Base-by-base conservation (phyloP, 345 rosid species). In the Populus simonii region DNA sequence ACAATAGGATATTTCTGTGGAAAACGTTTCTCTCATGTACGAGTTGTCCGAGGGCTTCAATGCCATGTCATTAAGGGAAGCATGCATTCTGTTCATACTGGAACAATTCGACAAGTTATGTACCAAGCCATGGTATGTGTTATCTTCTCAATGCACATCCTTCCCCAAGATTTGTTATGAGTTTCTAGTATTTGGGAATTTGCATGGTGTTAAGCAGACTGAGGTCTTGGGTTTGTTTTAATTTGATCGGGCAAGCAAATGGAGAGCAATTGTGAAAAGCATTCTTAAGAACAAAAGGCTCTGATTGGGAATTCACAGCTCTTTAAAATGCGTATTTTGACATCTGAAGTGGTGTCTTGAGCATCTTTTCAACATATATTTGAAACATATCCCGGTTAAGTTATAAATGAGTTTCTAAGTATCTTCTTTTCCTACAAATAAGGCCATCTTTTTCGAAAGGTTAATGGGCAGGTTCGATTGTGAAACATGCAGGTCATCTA, bases 41-140 rank as follows among this genome's bases (percentile, higher is more conserved):
- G 95, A 92, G 75, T 80, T 90, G 71, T 88, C 96, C 13, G 91
- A 89, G 73, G 86, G 90, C 70, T 90, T 84, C 63, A 89, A 90
- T 75, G 94, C 93, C 17, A 51, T 74, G 10, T 80, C 91, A 17
- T 81, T 94, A 73, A 90, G 79, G 80, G 85, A 89, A 76, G 86
- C 96, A 0, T 90, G 97, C 88, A 89, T 88, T 9, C 84, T 89
- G 68, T 92, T 88, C 74, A 84, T 89, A 63, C 80, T 91, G 41
- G 88, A 87, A 77, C 87, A 86, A 59, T 90, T 84, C 74, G 87
- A 85, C 74, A 79, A 80, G 81, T 76, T 94, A 73, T 88, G 90
- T 73, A 45, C 83, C 81, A 85, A 86, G 68, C 86, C 86, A 11
- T 90, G 97, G 97, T 90, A 89, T 43, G 83, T 41, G 83, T 41